Conservation (phyloP, 2,329 filamentous ascomycete species). For the Calonectria pseudoreteaudii region DNA sequence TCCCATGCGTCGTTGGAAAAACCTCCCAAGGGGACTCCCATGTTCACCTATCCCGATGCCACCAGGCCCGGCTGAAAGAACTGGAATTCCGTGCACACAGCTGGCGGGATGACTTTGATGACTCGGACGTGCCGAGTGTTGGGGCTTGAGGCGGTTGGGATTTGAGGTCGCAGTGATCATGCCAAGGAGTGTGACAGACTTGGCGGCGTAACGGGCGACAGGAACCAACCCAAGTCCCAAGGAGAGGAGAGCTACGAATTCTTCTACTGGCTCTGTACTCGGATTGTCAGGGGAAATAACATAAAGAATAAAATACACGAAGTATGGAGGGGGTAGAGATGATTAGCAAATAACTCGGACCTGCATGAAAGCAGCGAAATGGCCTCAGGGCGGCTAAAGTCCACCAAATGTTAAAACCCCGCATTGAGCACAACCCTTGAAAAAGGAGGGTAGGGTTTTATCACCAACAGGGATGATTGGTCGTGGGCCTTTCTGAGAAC, state of each 20-base stretch:
- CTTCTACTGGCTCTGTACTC: neutral
- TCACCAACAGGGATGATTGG: slow-evolving; percentile 6
- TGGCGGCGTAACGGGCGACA: slow-evolving; percentile 21
- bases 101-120: slow-evolving; percentile 31
- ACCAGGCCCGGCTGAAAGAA: slow-evolving; percentile 12
- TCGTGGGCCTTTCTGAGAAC: slow-evolving; percentile 45
- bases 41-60: neutral
- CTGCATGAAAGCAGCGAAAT: slow-evolving; percentile 41
- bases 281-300: slow-evolving; percentile 26
- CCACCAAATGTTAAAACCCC: slow-evolving; percentile 59
- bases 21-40: slow-evolving; percentile 17
- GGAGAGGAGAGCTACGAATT: slow-evolving; percentile 21
- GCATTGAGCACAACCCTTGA: slow-evolving; percentile 64
- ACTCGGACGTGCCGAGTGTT: slow-evolving; percentile 24
- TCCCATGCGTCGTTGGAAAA: slow-evolving; percentile 22
- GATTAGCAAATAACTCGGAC: slow-evolving; percentile 24
- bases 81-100: slow-evolving; percentile 30
- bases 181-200: slow-evolving; percentile 32
- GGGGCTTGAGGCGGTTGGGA: slow-evolving; percentile 12
- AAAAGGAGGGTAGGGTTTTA: slow-evolving; percentile 45
- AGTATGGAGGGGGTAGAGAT: slow-evolving; percentile 25
- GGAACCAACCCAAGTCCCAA: slow-evolving; percentile 25
- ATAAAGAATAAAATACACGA: slow-evolving; percentile 25
- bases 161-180: slow-evolving; percentile 14
- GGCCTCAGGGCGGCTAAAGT: slow-evolving; percentile 27